phyloP scores from a whole-genome alignment of 2,329 filamentous ascomycete genomes.

The Thermochaetoides dissita region DNA sequence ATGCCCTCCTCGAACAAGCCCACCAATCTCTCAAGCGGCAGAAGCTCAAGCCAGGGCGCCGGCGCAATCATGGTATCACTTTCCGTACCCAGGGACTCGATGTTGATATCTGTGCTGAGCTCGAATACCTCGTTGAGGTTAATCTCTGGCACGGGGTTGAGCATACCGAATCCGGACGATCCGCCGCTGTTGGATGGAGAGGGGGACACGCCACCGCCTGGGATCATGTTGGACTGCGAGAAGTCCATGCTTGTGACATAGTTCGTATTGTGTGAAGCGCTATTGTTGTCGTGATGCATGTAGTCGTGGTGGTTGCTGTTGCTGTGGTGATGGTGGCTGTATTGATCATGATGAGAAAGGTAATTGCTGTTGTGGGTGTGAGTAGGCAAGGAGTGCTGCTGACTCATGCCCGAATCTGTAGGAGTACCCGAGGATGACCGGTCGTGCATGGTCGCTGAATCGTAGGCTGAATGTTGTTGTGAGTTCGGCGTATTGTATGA shows the following conservation, averaged over 20 bases:
- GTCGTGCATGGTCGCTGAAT: slow-evolving; percentile 23
- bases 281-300: slow-evolving; percentile 4
- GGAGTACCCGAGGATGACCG: slow-evolving; percentile 29
- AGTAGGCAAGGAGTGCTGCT: slow-evolving; percentile 6
- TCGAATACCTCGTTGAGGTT: slow-evolving; percentile 40
- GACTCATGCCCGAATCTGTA: slow-evolving; percentile 19
- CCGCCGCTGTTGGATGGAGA: slow-evolving; percentile 11
- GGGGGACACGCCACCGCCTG: slow-evolving; percentile 20
- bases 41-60: slow-evolving; percentile 57
- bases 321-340: slow-evolving; percentile 1
- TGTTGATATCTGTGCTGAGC: slow-evolving; percentile 65
- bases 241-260: slow-evolving; percentile 12
- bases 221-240: slow-evolving; percentile 15
- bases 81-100: slow-evolving; percentile 46
- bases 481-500: slow-evolving; percentile 26
- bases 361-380: neutral
- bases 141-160: neutral
- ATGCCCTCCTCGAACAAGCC: slow-evolving; percentile 33
- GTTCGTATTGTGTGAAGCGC: neutral
- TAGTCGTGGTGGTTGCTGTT: slow-evolving; percentile 3
- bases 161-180: too few species aligned
- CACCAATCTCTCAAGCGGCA: slow-evolving; percentile 51
- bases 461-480: slow-evolving; percentile 29
- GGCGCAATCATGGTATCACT: slow-evolving; percentile 44
- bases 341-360: neutral